A percentile compares a stretch with the other conserved stretches of the same genome.
Conservation (phyloP, 1,139 yeast genomes). For the Scheffersomyces lignicola region DNA sequence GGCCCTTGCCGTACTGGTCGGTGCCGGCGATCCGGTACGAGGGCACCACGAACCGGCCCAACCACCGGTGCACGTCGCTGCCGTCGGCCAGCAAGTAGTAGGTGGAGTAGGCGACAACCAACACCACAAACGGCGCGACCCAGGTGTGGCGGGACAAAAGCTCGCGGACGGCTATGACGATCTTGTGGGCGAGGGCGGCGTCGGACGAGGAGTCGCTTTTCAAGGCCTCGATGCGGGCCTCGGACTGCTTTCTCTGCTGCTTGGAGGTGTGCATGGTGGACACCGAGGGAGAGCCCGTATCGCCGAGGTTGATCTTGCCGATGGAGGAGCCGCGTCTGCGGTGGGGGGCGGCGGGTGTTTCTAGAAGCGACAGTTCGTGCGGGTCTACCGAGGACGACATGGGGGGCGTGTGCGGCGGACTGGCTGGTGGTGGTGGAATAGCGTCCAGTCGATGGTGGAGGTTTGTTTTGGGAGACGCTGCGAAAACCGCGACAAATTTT, state of each 20-base stretch:
- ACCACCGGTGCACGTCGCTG: constrained; percentile 53
- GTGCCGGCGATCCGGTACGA: constrained; percentile 65
- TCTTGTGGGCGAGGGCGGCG: constrained; percentile 46
- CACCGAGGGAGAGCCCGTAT: constrained; percentile 47
- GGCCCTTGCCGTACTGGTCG: constrained; percentile 81
- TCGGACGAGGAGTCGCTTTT: constrained; percentile 32
- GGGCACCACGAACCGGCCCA: constrained; percentile 65
- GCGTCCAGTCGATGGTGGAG: too few relatives aligned
- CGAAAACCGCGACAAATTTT: too few relatives aligned
- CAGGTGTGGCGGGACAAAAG: constrained; percentile 73
- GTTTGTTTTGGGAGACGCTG: too few relatives aligned
- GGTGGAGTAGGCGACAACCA: constrained; percentile 35
- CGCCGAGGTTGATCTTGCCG: constrained; percentile 61
- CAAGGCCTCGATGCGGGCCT: constrained; percentile 33
- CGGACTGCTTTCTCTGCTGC: constrained; percentile 32
- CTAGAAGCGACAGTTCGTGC: too few relatives aligned
- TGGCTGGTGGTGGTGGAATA: too few relatives aligned
- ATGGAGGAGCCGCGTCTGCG: constrained; percentile 56
- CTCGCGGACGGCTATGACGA: constrained; percentile 59
- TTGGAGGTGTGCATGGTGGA: constrained; percentile 46
- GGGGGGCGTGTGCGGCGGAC: too few relatives aligned
- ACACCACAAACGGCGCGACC: constrained; percentile 64
- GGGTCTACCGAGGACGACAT: too few relatives aligned
- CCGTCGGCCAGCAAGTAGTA: constrained; percentile 53
- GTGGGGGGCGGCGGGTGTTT: constrained; percentile 9